These are phyloP conservation scores for Leucogyrophana mollusca DNA, from an alignment of 768 basidiomycete species.

Conservation along the genomic window DNA sequence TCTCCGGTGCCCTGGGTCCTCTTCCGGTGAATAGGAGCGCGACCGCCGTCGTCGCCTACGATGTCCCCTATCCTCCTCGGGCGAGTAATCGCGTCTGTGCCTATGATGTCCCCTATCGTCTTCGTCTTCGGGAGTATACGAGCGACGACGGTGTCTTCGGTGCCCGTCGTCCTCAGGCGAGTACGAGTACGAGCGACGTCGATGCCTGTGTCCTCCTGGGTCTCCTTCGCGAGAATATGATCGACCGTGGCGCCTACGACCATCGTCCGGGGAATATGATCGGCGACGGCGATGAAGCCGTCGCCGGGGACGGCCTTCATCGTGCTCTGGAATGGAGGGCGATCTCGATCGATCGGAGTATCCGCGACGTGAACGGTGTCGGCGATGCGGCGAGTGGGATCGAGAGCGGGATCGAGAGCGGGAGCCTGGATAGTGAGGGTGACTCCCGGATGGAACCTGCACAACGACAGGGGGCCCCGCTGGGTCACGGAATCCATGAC, in stretches of 20 bases:
- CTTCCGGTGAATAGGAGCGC: slow-evolving; percentile 2
- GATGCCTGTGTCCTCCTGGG: neutral
- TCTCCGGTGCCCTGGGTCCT: neutral
- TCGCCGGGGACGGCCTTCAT: slow-evolving; percentile 9
- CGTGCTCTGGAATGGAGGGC: neutral
- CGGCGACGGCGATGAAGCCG: slow-evolving; percentile 1
- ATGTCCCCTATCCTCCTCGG: slow-evolving; percentile 7
- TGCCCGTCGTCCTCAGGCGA: slow-evolving; percentile 14
- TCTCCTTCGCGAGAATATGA: neutral
- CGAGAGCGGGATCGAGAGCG: slow-evolving; percentile 20
- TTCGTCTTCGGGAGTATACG: slow-evolving; percentile 13
- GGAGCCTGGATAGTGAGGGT: slow-evolving; percentile 3
- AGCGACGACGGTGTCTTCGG: slow-evolving; percentile 8
- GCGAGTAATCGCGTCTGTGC: slow-evolving; percentile 6
- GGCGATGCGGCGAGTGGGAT: slow-evolving; percentile 10
- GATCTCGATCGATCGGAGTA: slow-evolving; percentile 6
- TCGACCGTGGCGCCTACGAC: slow-evolving; percentile 4
- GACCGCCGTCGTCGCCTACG: neutral
- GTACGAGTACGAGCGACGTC: slow-evolving; percentile 5
- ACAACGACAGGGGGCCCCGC: slow-evolving; percentile 8
- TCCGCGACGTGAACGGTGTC: slow-evolving; percentile 2
- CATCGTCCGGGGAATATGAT: slow-evolving; percentile 1
- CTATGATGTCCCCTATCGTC: slow-evolving; percentile 7
- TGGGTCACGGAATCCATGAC: slow-evolving; percentile 18
- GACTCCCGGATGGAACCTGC: slow-evolving; percentile 10